Percentiles rank a stretch among this genome's conserved stretches.
phyloP scores from a whole-genome alignment of 2,329 filamentous ascomycete genomes.

The Colletotrichum sp. region DNA sequence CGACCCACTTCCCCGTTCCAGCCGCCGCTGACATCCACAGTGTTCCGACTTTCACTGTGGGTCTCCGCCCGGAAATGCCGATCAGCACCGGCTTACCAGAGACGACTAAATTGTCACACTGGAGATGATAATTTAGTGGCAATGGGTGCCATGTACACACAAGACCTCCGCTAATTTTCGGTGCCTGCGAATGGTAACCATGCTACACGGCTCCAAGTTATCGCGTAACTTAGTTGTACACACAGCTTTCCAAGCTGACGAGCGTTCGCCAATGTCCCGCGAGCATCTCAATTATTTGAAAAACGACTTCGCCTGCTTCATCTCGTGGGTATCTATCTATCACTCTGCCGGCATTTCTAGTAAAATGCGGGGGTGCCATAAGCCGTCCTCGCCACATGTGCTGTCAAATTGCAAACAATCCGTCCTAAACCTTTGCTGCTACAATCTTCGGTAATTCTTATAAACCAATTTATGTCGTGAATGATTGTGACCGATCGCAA shows the following conservation, averaged over 20 bases:
- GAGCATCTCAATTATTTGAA: not conserved
- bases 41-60: not conserved
- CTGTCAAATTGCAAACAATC: not conserved
- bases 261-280: not conserved
- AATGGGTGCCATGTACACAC: not conserved
- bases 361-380: constrained; percentile 15
- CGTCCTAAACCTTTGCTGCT: not conserved
- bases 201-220: not conserved
- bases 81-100: not conserved
- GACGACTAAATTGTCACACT: not conserved
- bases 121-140: not conserved
- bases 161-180: not conserved
- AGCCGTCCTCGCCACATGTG: not conserved
- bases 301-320: not conserved
- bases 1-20: not conserved
- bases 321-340: constrained; percentile 24
- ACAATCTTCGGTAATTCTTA: not conserved
- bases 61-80: not conserved
- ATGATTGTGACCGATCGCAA: not conserved
- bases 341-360: constrained; percentile 18
- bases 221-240: not conserved
- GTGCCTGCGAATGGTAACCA: not conserved
- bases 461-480: not conserved
- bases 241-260: not conserved
- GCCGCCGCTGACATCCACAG: not conserved